phyloP scores from a whole-genome alignment of 1,284 basidiomycete species.

The Neonothopanus nambi region DNA sequence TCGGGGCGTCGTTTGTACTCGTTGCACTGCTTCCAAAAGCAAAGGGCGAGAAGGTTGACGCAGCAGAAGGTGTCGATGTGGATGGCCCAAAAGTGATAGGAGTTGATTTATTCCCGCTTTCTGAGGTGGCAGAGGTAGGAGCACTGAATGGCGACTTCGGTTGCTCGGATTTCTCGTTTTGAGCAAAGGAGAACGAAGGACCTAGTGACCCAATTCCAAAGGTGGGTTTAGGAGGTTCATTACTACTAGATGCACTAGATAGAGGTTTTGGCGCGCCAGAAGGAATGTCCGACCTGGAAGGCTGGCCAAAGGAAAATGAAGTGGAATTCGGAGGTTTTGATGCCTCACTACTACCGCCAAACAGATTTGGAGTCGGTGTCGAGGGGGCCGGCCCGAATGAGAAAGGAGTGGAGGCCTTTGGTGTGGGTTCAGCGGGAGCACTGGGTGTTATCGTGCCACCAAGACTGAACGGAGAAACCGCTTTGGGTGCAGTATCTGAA shows the following conservation, averaged over 20 bases:
- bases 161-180: slow-evolving; percentile 11
- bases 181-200: slow-evolving; percentile 30
- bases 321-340: slow-evolving; percentile 17
- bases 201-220: slow-evolving; percentile 1
- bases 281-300: slow-evolving; percentile 1
- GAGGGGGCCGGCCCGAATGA: slow-evolving; percentile 15
- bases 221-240: neutral
- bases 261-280: slow-evolving; percentile 8
- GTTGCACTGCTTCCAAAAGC: slow-evolving; percentile 20
- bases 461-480: neutral
- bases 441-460: neutral
- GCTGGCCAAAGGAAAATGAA: slow-evolving; percentile 28
- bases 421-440: neutral
- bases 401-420: slow-evolving; percentile 1
- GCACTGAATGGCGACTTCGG: slow-evolving; percentile 11
- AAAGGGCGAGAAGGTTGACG: slow-evolving; percentile 19
- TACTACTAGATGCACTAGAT: neutral
- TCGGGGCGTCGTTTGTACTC: slow-evolving; percentile 17
- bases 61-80: slow-evolving; percentile 6
- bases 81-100: slow-evolving; percentile 12
- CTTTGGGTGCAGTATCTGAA: slow-evolving; percentile 6
- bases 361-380: neutral
- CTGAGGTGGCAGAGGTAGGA: slow-evolving; percentile 17
- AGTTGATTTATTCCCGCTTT: slow-evolving; percentile 26
- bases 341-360: neutral